Conservation (phyloP, 805 yeast genomes). For the Kodamaea restingae region DNA sequence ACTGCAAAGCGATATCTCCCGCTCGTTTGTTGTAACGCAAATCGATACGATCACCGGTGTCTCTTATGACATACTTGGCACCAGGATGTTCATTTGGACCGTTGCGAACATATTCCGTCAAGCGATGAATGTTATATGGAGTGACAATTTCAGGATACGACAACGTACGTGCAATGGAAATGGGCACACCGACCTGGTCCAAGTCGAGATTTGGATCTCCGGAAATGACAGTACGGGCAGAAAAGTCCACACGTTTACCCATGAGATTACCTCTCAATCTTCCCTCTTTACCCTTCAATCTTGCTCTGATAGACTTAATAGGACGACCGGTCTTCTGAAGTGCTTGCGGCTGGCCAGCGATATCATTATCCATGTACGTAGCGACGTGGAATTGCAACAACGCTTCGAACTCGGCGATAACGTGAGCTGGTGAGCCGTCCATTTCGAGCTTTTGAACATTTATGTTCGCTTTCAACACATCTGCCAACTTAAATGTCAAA, state of each 20-base stretch:
- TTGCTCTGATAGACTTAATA: conserved; percentile 96
- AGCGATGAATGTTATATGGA: conserved; percentile 90
- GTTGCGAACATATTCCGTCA: conserved; percentile 90
- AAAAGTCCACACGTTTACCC: conserved; percentile 99
- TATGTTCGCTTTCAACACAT: conserved; percentile 92
- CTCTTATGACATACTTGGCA: conserved; percentile 97
- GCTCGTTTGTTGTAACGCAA: conserved; percentile 95
- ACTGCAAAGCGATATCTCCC: conserved; percentile 95
- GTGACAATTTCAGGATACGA: conserved; percentile 98
- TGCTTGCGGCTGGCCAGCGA: conserved; percentile 99
- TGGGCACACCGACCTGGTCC: conserved; percentile 99
- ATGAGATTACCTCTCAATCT: conserved; percentile 96
- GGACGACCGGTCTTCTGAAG: conserved; percentile 98
- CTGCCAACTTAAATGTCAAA: conserved; percentile 94
- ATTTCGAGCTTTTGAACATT: conserved; percentile 96
- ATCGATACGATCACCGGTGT: conserved; percentile 98
- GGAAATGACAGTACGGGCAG: conserved; percentile 98
- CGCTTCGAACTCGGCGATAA: conserved; percentile 92
- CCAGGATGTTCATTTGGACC: conserved; percentile 99
- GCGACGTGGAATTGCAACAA: conserved; percentile 96
- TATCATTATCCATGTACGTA: conserved; percentile 98
- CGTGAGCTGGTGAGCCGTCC: conserved; percentile 99
- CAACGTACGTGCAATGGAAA: conserved; percentile 90
- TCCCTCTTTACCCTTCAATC: conserved; percentile 99
- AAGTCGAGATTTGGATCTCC: conserved; percentile 98